phyloP scores from a whole-genome alignment of 139 green algal genomes.

The Haematococcus lacustris region DNA sequence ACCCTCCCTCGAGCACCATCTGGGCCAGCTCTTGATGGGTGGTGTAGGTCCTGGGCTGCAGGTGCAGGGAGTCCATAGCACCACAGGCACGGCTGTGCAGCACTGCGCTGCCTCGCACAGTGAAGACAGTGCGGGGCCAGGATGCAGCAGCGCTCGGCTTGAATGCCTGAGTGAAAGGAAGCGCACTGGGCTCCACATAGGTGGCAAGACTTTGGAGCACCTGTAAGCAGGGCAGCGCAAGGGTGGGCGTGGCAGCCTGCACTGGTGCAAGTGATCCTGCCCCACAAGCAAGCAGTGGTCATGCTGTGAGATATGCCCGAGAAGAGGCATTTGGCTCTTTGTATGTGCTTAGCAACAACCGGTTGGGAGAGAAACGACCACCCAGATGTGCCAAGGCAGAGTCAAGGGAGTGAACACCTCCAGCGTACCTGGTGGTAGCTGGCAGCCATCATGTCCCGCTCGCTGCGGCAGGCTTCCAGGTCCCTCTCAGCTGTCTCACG shows the following conservation, averaged over 20 bases:
- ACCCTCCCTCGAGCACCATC: background rate
- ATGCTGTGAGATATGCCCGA: background rate
- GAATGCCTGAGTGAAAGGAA: background rate
- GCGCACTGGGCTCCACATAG: no score
- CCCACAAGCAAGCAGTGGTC: background rate
- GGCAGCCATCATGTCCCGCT: background rate
- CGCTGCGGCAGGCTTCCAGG: background rate
- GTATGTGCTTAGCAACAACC: no score
- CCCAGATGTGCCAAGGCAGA: background rate
- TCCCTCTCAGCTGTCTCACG: background rate
- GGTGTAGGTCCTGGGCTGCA: slow-evolving; percentile 7
- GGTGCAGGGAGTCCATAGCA: background rate
- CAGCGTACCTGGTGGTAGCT: background rate
- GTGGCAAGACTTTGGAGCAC: no score
- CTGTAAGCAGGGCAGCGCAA: background rate
- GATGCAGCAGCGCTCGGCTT: slow-evolving; percentile 1
- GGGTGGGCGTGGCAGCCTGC: background rate
- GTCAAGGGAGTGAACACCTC: background rate
- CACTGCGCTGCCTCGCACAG: slow-evolving; percentile 4
- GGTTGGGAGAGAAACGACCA: no score
- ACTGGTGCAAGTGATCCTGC: background rate
- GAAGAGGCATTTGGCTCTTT: no score
- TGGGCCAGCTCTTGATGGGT: background rate
- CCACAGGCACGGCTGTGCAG: slow-evolving; percentile 14
- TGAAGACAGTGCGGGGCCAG: background rate